A percentile compares a stretch with the other conserved stretches of the same genome.
Evolutionary conservation across 345 rosid species (phyloP).

Genomic region (Crucihimalaya himalaica): DNA sequence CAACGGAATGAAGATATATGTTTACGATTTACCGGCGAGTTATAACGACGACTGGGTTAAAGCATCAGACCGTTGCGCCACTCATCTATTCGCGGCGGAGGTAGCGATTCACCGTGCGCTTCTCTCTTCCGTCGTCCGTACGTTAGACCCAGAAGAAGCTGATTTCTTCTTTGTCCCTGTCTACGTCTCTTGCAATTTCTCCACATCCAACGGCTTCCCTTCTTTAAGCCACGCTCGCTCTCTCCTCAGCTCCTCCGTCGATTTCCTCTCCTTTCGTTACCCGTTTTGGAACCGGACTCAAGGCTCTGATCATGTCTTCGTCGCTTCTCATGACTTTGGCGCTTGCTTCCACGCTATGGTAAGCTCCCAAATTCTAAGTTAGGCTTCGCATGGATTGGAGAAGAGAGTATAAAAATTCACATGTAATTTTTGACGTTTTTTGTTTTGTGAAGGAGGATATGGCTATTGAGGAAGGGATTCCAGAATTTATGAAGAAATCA

Average conservation of each 20-base stretch:
- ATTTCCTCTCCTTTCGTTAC: slow-evolving; percentile 50
- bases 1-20: slow-evolving; percentile 70
- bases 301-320: slow-evolving; percentile 88
- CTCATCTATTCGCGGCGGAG: slow-evolving; percentile 86
- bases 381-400: too few relatives aligned
- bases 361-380: not conserved
- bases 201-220: slow-evolving; percentile 85
- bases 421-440: not conserved
- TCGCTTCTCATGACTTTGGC: slow-evolving; percentile 93
- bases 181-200: slow-evolving; percentile 94
- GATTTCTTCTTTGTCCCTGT: slow-evolving; percentile 97
- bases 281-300: slow-evolving; percentile 86
- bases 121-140: slow-evolving; percentile 52
- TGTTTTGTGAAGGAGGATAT: slow-evolving; percentile 62
- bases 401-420: too few relatives aligned
- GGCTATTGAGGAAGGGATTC: slow-evolving; percentile 80
- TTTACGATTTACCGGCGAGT: slow-evolving; percentile 75
- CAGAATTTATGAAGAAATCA: slow-evolving; percentile 80
- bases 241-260: slow-evolving; percentile 65
- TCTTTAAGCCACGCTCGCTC: slow-evolving; percentile 87
- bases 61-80: slow-evolving; percentile 70
- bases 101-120: slow-evolving; percentile 85
- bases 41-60: slow-evolving; percentile 78
- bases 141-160: slow-evolving; percentile 75
- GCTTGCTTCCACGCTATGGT: slow-evolving; percentile 96